Base-by-base conservation (phyloP, 495 filamentous ascomycete genomes). In the Podospora anserina region DNA sequence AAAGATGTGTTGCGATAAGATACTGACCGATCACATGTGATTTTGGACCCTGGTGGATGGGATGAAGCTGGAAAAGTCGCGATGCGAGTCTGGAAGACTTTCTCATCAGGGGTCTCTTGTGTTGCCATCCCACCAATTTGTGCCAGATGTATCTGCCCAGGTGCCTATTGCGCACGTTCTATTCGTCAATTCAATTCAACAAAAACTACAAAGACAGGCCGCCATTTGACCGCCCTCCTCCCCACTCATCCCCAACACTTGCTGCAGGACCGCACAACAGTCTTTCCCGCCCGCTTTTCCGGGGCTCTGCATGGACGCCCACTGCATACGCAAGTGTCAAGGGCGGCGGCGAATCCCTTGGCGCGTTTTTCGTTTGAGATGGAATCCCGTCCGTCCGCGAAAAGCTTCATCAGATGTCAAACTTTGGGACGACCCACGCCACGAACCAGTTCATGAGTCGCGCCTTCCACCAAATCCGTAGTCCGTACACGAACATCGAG, bases 241-340 rank as follows among this genome's bases (percentile, higher is more conserved):
- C 56, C 71, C 71, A 71, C 71, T 70, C 63, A 44, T 69, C 71
- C 71, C 71, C 71, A 73, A 73, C 71, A 68, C 63, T 69, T 55
- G 44, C 69, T 72, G 71, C 71, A 66, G 19, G 32, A 66, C 58
- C 32, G 65, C 65, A 70, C 66, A 63, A 65, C 49, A 66, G 62
- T 62, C 13, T 61, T 61, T 61, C 55, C 55, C 18, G 57, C 63
- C 66, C 62, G 62, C 61, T 67, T 68, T 66, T 56, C 69, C 69
- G 66, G 69, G 62, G 62, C 62, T 39, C n/a, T 28, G 58, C 59
- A 49, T 55, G 58, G 59, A 1, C 23, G 23, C 23, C 23, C 23
- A 61, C 56, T 26, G 54, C 66, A 23, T 64, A 23, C 23, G 23
- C 23, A 23, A 23, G 23, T 23, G 27, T 5, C 58, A 34, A 23